Evolutionary conservation across 2,329 filamentous ascomycete genomes (phyloP).

Genomic region (Hymenoscyphus occultus): DNA sequence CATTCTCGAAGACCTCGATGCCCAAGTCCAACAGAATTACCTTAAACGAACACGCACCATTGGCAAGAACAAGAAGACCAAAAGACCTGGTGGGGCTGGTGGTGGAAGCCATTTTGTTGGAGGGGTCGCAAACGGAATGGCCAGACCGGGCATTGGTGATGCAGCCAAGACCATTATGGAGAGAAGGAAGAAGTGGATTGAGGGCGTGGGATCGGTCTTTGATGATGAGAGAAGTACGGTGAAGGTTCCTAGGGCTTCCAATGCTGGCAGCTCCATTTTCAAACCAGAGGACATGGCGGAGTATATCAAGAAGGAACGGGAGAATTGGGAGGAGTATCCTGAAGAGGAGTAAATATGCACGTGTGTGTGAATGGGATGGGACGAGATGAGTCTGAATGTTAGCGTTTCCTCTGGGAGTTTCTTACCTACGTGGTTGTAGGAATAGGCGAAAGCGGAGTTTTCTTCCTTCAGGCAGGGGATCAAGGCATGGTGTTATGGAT

Average conservation of each 20-base stretch:
- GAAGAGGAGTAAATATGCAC: conserved; percentile 33
- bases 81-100: conserved; percentile 71
- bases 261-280: conserved; percentile 70
- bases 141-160: conserved; percentile 82
- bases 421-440: neutral
- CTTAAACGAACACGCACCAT: conserved; percentile 92
- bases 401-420: neutral
- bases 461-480: neutral
- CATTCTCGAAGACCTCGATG: conserved; percentile 93
- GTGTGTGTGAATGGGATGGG: neutral
- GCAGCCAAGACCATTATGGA: conserved; percentile 91
- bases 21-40: conserved; percentile 91
- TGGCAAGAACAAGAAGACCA: conserved; percentile 90
- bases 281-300: conserved; percentile 68
- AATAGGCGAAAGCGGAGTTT: neutral
- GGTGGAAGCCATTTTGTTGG: conserved; percentile 63
- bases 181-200: conserved; percentile 81
- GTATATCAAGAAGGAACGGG: conserved; percentile 75
- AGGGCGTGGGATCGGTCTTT: conserved; percentile 87
- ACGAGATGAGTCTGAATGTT: neutral
- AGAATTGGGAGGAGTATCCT: conserved; percentile 69
- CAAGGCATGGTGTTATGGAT: too few relatives aligned
- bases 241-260: conserved; percentile 63
- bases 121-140: conserved; percentile 59
- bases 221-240: conserved; percentile 70